Evolutionary conservation across 1,139 yeast species (phyloP).

Genomic region (Suhomyces kunorum): DNA sequence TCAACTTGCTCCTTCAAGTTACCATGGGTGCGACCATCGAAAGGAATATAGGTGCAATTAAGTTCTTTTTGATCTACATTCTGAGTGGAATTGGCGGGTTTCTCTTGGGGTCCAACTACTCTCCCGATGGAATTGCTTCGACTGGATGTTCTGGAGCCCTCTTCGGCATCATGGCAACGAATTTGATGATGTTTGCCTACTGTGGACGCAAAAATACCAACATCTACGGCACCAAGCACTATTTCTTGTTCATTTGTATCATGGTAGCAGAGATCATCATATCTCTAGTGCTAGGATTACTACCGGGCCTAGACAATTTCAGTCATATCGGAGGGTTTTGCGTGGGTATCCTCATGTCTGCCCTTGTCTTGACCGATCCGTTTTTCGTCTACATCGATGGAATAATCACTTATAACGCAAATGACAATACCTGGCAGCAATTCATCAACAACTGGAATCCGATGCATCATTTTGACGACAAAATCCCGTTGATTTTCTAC

Average conservation of each 20-base stretch:
- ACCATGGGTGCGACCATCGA: slow-evolving; percentile 67
- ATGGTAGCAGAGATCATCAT: slow-evolving; percentile 60
- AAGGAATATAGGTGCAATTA: slow-evolving; percentile 54
- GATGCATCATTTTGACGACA: slow-evolving; percentile 34
- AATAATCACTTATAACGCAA: slow-evolving; percentile 39
- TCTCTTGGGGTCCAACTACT: slow-evolving; percentile 68
- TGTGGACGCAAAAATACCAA: slow-evolving; percentile 53
- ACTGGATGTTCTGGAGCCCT: slow-evolving; percentile 79
- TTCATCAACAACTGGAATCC: slow-evolving; percentile 49
- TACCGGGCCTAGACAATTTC: slow-evolving; percentile 77
- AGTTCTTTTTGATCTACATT: slow-evolving; percentile 59
- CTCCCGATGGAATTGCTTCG: slow-evolving; percentile 69
- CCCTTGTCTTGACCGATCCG: slow-evolving; percentile 62
- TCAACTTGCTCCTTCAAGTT: slow-evolving; percentile 63
- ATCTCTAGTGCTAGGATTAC: slow-evolving; percentile 63
- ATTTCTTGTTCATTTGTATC: slow-evolving; percentile 44
- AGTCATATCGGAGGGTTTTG: slow-evolving; percentile 79
- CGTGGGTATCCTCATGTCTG: slow-evolving; percentile 56
- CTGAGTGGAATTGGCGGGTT: slow-evolving; percentile 69
- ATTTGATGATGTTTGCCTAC: slow-evolving; percentile 57
- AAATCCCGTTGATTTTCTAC: slow-evolving; percentile 37
- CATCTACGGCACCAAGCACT: slow-evolving; percentile 45
- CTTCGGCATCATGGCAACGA: slow-evolving; percentile 69
- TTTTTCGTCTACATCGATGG: slow-evolving; percentile 47
- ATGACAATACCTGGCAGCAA: slow-evolving; percentile 43